Base-by-base conservation (phyloP, 2,329 filamentous ascomycete species). In the Periconia macrospinosa region DNA sequence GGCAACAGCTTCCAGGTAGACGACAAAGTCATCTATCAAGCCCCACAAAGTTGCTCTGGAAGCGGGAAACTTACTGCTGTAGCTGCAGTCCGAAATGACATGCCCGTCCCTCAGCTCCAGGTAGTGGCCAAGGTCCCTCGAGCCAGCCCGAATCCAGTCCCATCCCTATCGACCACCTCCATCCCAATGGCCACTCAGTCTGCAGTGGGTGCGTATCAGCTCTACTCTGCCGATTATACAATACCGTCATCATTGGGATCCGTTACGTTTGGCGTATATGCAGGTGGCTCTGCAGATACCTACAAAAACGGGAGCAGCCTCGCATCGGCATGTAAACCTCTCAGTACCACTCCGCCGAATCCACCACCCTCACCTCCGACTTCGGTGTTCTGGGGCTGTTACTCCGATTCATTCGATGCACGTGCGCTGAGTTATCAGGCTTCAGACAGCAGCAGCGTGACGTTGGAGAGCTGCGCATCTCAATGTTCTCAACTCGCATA, bases 11-110 rank as follows among this genome's bases (percentile, higher is more conserved):
- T 84, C 54, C 79, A 78, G 2, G 62, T 86, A 2, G 77, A 81
- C 45, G 84, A 86, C 62, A 79, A 72, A 8, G 69, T 86, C 20
- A 71, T 86, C 35, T 72, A 84, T 44, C 83, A 86, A 66, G 74
- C 70, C 18, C 78, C 80, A 1, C 83, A 86, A 63, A 86, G 82
- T 72, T 86, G 84, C 60, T 68, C 85, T 45, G 52, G 47, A 9
- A 61, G 62, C 14, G 59, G 59, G 6, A 54, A 56, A 33, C 48
- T 70, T 23, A 65, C 62, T 9, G 57, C 64, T 17, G 56, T 63
- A 23, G 68, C 68, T 43, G 68, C 65, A 27, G 58, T 68, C 43
- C 65, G 66, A 9, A 60, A 54, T 37, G 50, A 46, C 13, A 42
- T 46, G 23, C 40, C 48, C n/a, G 33, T 49, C 5, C 60, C 63